Base-by-base conservation (phyloP, 129 eudicot species). In the Rutidosis leptorrhynchoides region DNA sequence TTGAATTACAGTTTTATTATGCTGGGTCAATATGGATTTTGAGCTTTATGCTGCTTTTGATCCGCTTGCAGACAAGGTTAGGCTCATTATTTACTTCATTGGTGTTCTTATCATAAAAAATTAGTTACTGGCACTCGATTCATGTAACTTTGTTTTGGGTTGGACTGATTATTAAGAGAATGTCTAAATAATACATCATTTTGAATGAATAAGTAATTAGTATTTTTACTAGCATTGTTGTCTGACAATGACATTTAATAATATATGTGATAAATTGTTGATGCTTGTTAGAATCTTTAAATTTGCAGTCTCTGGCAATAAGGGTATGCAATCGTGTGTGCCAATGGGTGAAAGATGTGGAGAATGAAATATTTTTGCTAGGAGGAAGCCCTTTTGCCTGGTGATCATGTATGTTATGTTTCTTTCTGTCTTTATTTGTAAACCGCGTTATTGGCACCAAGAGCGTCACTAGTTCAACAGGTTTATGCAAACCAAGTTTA, bases 1-100 rank as follows among this genome's bases (percentile, higher is more conserved):
- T 26, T 20, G 23, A 5, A 7, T 72, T 27, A 66, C 89, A 90
- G 97, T 90, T 77, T 72, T 90, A 58, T 87, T 90, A 27, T 86
- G 95, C 83, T 90, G 97, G 97, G 85, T 87, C 60, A 90, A 95
- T 19, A 82, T 74, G 61, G 95, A 90, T 68, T 90, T 87, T 72
- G 97, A 90, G 68, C 89, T 90, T 7, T 82, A 84, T 82, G 97
- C 97, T 25, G 95, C 97, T 21, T 85, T 88, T 85, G 95, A 88
- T 79, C 95, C 91, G 52, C 83, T 88, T 56, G 98, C 96, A 58
- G 98, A 88, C 85, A 84, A 85, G 90, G 98, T 90, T 65, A 58
- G 88, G 15, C 45, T 19, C 16, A 28, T 27, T 43, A 43, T 26
- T 45, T 11, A 23, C 51, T 52, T 54, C 12, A 67, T n/a, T 37